These are phyloP conservation scores for Perilla frutescens DNA, from an alignment of 257 asterid species.

Conservation along the genomic window DNA sequence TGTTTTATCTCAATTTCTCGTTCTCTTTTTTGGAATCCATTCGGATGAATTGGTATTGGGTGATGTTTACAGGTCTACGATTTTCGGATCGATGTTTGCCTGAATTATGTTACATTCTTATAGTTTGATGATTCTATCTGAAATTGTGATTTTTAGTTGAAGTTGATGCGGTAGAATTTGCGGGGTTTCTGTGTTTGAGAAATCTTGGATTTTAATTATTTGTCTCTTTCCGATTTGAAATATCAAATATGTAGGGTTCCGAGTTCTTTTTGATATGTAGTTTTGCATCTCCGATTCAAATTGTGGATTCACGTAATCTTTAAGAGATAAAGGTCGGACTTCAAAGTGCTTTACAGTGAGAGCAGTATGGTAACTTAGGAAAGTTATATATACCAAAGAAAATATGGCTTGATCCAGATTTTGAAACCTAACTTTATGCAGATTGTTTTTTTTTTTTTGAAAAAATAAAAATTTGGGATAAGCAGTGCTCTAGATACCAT, in stretches of 20 bases:
- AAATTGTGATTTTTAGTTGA: conserved; percentile 4
- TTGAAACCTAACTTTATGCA: background rate
- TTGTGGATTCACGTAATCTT: background rate
- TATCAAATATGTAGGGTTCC: conserved; percentile 27
- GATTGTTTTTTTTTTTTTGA: no score
- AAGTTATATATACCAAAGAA: background rate
- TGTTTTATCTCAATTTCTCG: background rate
- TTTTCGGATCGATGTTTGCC: background rate
- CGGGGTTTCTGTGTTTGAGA: conserved; percentile 9
- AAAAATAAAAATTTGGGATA: background rate
- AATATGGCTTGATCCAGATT: background rate
- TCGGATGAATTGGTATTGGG: conserved; percentile 21
- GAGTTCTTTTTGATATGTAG: background rate
- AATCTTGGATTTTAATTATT: background rate
- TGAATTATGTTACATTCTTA: background rate
- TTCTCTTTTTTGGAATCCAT: background rate
- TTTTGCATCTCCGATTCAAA: background rate
- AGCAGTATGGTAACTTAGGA: background rate
- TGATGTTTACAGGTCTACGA: conserved; percentile 8
- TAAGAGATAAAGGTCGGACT: background rate
- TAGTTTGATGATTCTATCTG: conserved; percentile 8
- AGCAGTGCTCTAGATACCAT: background rate
- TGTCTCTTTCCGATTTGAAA: conserved; percentile 11
- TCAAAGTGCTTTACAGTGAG: background rate
- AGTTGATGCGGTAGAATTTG: conserved; percentile 14